phyloP scores from a whole-genome alignment of 257 asterid genomes.

The Gardenia jasminoides region DNA sequence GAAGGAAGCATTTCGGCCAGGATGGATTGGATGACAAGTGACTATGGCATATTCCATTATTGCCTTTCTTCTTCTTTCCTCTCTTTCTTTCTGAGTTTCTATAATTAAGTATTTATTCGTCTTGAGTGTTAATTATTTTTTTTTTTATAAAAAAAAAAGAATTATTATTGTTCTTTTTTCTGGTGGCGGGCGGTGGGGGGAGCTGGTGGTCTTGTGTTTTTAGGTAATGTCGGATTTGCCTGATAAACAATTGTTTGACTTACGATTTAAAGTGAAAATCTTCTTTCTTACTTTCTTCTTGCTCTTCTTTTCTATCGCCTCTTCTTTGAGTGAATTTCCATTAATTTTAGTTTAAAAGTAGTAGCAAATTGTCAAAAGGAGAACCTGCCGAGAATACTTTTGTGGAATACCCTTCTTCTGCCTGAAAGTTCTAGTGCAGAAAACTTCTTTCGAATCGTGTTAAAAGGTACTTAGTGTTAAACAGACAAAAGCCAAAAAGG shows the following conservation, averaged over 20 bases:
- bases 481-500: neutral
- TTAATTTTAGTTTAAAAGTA: too few species aligned
- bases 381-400: neutral
- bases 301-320: neutral
- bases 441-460: neutral
- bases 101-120: too few species aligned
- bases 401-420: neutral
- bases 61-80: neutral
- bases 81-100: neutral
- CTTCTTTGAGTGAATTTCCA: neutral
- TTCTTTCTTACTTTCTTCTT: neutral
- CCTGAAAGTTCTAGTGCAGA: neutral
- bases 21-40: constrained; percentile 10
- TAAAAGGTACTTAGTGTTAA: too few species aligned
- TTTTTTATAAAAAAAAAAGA: too few species aligned
- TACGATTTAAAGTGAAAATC: neutral
- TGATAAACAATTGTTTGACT: neutral
- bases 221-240: neutral
- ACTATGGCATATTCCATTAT: neutral
- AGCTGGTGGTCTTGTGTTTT: neutral
- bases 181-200: neutral
- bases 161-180: neutral
- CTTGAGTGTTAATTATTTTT: too few species aligned
- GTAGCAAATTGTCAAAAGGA: neutral
- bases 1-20: constrained; percentile 4